Evolutionary conservation across 108 stramenopile species (phyloP).

Genomic region (Cyclotella atomus): DNA sequence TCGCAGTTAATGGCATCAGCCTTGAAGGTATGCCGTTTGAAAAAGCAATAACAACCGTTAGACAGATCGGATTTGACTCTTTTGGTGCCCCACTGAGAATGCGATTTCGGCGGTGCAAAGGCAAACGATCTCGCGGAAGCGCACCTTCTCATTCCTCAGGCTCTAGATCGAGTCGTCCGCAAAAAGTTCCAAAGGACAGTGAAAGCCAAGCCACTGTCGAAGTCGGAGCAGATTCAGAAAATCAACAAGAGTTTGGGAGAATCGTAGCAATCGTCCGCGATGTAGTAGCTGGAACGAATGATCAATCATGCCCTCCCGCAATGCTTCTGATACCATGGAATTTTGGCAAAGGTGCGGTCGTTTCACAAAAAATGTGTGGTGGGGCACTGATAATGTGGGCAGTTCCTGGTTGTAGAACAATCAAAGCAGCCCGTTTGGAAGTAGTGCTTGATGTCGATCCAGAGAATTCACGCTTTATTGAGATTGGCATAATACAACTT

Average conservation of each 20-base stretch:
- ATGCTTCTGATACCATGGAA: slow-evolving; percentile 65
- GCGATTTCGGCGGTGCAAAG: slow-evolving; percentile 60
- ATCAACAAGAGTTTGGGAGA: slow-evolving; percentile 76
- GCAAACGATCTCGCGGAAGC: slow-evolving; percentile 43
- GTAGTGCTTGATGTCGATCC: slow-evolving; percentile 54
- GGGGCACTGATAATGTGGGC: slow-evolving; percentile 63
- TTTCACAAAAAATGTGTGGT: slow-evolving; percentile 47
- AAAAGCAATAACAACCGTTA: slow-evolving; percentile 78
- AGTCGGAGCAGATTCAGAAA: slow-evolving; percentile 61
- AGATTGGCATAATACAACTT: slow-evolving; percentile 46
- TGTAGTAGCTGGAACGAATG: slow-evolving; percentile 25
- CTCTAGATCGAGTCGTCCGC: slow-evolving; percentile 23
- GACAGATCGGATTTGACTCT: slow-evolving; percentile 70
- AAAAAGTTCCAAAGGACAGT: slow-evolving; percentile 7
- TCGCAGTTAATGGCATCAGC: slow-evolving; percentile 76
- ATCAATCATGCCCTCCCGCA: slow-evolving; percentile 26
- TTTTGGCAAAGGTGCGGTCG: slow-evolving; percentile 49
- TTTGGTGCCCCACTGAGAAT: slow-evolving; percentile 64
- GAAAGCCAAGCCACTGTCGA: slow-evolving; percentile 55
- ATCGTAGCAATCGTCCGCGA: slow-evolving; percentile 63
- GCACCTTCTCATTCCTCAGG: slow-evolving; percentile 28
- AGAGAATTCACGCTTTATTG: slow-evolving; percentile 52
- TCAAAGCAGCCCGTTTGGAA: slow-evolving; percentile 57
- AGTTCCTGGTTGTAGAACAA: slow-evolving; percentile 47
- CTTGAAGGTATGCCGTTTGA: slow-evolving; percentile 78